Conservation (phyloP, 495 filamentous ascomycete genomes). For the Aspergillus sclerotiicarbonarius region DNA sequence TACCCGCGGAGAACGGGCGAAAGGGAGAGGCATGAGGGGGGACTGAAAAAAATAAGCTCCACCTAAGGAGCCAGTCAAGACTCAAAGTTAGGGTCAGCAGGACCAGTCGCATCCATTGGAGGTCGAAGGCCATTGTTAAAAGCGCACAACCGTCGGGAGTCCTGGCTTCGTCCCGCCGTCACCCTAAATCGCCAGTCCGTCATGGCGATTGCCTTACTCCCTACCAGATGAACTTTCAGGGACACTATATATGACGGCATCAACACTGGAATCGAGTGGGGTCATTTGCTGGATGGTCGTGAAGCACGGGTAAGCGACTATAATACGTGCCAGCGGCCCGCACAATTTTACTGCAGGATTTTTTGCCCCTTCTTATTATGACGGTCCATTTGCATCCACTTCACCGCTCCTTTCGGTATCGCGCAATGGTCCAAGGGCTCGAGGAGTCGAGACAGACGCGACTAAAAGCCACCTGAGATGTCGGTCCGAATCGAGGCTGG, state of each 20-base stretch:
- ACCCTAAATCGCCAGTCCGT: not conserved
- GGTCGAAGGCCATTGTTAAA: constrained; percentile 1
- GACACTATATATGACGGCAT: constrained; percentile 4
- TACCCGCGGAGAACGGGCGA: not conserved
- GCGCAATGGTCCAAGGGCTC: constrained; percentile 7
- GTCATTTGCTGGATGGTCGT: not conserved
- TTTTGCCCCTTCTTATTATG: constrained; percentile 9
- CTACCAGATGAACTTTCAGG: not conserved
- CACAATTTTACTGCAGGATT: not conserved
- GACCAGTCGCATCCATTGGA: not conserved
- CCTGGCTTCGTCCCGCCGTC: constrained; percentile 1
- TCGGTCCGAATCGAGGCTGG: constrained; percentile 17
- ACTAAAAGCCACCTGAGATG: constrained; percentile 15
- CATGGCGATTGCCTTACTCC: not conserved
- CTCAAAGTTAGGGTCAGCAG: not conserved
- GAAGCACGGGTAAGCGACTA: not conserved
- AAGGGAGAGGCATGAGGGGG: not conserved
- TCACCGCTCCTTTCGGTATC: constrained; percentile 23
- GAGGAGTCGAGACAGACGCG: constrained; percentile 17
- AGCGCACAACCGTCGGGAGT: not conserved
- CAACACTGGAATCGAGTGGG: not conserved
- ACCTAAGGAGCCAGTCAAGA: not conserved
- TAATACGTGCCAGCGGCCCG: not conserved
- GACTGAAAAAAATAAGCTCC: not conserved
- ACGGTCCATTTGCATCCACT: not conserved